Conservation (phyloP, 768 basidiomycete genomes). For the Rhizopogon vesiculosus region DNA sequence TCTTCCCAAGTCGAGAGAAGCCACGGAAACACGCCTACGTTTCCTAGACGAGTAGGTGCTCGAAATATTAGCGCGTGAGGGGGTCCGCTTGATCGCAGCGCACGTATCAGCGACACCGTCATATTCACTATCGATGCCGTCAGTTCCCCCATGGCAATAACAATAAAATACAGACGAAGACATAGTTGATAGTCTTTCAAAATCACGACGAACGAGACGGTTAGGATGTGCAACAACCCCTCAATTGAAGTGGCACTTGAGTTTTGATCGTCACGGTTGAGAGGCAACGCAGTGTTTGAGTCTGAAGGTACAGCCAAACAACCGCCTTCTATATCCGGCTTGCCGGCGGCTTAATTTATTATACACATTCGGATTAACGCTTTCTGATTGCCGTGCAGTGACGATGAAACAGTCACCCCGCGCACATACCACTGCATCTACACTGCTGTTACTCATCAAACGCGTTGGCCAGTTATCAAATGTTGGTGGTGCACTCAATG, state of each 20-base stretch:
- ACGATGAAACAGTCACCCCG: neutral
- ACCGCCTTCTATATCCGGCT: slow-evolving; percentile 4
- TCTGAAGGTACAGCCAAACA: slow-evolving; percentile 23
- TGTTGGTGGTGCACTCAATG: neutral
- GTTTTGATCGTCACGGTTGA: neutral
- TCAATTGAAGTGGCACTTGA: neutral
- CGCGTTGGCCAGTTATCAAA: neutral
- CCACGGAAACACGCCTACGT: slow-evolving; percentile 36
- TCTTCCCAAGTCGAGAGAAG: slow-evolving; percentile 32
- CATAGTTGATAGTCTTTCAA: slow-evolving; percentile 7
- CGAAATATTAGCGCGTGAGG: slow-evolving; percentile 33
- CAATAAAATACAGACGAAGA: slow-evolving; percentile 24
- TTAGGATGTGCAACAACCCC: neutral
- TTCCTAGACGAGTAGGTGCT: slow-evolving; percentile 37
- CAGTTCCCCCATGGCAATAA: neutral
- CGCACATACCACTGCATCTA: neutral
- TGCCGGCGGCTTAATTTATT: neutral
- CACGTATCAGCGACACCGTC: slow-evolving; percentile 16
- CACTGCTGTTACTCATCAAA: neutral
- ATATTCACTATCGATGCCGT: slow-evolving; percentile 5
- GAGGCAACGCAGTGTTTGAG: slow-evolving; percentile 10
- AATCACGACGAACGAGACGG: neutral
- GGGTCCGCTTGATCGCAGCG: slow-evolving; percentile 31
- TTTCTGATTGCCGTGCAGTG: too few relatives aligned
- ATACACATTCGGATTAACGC: neutral